Conservation (phyloP, 2,329 filamentous ascomycete genomes). For the Fusarium phyllophilum region DNA sequence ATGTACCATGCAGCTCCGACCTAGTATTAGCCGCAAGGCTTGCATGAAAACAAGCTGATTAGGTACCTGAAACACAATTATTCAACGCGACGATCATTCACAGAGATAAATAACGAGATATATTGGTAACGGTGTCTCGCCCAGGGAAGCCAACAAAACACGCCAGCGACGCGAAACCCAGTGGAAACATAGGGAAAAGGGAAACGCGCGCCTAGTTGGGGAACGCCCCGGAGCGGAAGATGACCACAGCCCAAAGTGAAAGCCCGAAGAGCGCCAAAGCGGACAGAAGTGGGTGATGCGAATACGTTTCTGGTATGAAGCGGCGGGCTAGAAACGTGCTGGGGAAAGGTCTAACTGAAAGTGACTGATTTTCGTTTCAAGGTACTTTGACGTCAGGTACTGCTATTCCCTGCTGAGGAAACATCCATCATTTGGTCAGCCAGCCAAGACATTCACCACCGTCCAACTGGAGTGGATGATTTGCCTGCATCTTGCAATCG, state of each 20-base stretch:
- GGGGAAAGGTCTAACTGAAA: conserved; percentile 35
- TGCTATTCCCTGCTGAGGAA: conserved; percentile 17
- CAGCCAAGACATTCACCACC: conserved; percentile 11
- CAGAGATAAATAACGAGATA: conserved; percentile 7
- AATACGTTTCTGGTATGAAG: conserved; percentile 43
- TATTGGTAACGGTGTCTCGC: conserved; percentile 1
- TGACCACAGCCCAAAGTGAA: conserved; percentile 36
- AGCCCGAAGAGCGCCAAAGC: conserved; percentile 37
- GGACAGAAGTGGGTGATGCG: conserved; percentile 41
- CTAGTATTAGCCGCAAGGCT: background rate
- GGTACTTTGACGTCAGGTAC: conserved; percentile 32
- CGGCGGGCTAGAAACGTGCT: conserved; percentile 37
- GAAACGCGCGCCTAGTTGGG: conserved; percentile 38
- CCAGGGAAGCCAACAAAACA: background rate
- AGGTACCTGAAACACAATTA: background rate
- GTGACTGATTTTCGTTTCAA: conserved; percentile 36
- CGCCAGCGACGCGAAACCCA: conserved; percentile 19
- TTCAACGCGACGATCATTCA: background rate
- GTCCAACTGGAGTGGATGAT: conserved; percentile 9
- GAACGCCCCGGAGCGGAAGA: conserved; percentile 17
- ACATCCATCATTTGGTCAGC: conserved; percentile 23
- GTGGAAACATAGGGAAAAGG: conserved; percentile 27
- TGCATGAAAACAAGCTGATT: background rate
- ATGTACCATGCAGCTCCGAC: background rate
- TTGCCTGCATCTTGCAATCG: conserved; percentile 24